A percentile compares a stretch with the other conserved stretches of the same genome.
These are phyloP conservation scores for Ganoderma leucocontextum DNA, from an alignment of 1,284 basidiomycete genomes.

Conservation along the genomic window DNA sequence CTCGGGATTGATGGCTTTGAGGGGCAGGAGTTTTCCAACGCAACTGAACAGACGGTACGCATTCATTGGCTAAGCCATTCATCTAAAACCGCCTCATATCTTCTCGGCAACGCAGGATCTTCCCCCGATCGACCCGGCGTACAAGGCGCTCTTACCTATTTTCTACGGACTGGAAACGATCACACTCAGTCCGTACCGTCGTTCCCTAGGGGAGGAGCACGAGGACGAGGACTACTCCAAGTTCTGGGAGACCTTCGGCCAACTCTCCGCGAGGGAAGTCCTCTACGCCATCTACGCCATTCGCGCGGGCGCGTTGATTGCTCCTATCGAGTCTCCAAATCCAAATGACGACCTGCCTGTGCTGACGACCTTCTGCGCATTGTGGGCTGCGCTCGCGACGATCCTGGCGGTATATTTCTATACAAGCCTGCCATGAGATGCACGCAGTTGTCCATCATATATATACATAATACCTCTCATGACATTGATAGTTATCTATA, in stretches of 20 bases:
- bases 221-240: constrained; percentile 21
- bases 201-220: constrained; percentile 17
- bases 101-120: neutral
- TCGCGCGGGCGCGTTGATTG: constrained; percentile 8
- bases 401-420: neutral
- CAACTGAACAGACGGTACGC: neutral
- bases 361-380: neutral
- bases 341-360: neutral
- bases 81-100: neutral
- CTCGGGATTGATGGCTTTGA: neutral
- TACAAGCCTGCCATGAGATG: no score
- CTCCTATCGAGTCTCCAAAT: neutral
- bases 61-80: no score
- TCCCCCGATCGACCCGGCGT: constrained; percentile 8
- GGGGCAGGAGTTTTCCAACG: neutral
- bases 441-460: no score
- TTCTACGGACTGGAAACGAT: constrained; percentile 24
- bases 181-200: constrained; percentile 6
- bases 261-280: constrained; percentile 27
- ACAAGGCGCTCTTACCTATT: constrained; percentile 21
- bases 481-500: no score
- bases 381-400: constrained; percentile 1
- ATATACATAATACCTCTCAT: no score
- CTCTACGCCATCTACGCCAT: constrained; percentile 26
- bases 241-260: constrained; percentile 30